These are phyloP conservation scores for Ophiostoma sp. DNA, from an alignment of 2,329 filamentous ascomycete species.

Conservation along the genomic window DNA sequence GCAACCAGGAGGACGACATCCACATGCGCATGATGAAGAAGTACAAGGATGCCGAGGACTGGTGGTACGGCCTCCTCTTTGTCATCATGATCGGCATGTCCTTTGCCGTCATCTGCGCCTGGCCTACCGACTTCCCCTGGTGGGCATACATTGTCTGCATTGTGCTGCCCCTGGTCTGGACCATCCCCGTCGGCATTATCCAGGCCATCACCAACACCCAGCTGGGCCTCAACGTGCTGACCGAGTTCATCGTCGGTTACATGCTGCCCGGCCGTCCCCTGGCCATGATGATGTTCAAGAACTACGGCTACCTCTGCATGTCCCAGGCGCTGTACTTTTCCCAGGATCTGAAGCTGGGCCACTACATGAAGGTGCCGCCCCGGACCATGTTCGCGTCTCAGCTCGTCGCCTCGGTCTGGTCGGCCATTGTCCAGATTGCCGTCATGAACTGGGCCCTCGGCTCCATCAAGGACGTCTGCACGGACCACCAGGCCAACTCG, in stretches of 20 bases:
- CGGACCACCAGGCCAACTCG: conserved; percentile 45
- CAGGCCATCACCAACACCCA: conserved; percentile 65
- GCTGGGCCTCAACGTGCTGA: conserved; percentile 66
- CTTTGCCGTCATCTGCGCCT: conserved; percentile 48
- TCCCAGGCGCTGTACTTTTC: conserved; percentile 60
- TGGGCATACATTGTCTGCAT: conserved; percentile 56
- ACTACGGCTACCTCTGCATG: conserved; percentile 59
- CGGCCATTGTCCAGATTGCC: conserved; percentile 55
- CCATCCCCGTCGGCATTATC: conserved; percentile 59
- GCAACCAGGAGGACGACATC: conserved; percentile 52
- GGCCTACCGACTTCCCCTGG: conserved; percentile 53
- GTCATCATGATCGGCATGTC: conserved; percentile 50
- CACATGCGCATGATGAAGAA: conserved; percentile 59
- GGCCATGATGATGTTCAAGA: conserved; percentile 68
- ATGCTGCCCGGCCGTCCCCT: conserved; percentile 67
- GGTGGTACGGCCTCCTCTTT: conserved; percentile 53
- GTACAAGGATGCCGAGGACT: conserved; percentile 54
- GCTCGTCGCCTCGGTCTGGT: conserved; percentile 55
- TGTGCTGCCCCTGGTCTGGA: conserved; percentile 52
- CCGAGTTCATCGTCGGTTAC: conserved; percentile 69
- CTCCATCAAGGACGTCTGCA: conserved; percentile 58
- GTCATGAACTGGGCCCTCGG: conserved; percentile 63
- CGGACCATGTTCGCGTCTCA: conserved; percentile 57
- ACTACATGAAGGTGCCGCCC: conserved; percentile 68
- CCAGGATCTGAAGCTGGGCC: conserved; percentile 62